These are phyloP conservation scores for Spergularia marina DNA, from an alignment of 148 eudicot species.

Conservation along the genomic window DNA sequence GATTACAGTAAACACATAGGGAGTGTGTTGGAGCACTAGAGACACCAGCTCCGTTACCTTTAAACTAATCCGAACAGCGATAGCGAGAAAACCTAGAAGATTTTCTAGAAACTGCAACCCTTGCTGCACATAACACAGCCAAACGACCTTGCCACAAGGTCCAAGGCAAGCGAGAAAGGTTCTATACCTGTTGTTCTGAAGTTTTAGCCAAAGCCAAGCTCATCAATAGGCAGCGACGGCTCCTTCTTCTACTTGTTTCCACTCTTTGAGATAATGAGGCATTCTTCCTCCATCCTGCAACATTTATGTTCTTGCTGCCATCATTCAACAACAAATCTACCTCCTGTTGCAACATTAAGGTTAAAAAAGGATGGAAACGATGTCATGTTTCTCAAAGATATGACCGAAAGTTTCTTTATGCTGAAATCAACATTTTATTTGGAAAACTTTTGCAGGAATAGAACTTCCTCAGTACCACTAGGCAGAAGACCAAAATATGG, in stretches of 20 bases:
- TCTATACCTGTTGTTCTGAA: constrained; percentile 69
- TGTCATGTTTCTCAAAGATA: neutral
- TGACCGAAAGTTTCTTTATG: neutral
- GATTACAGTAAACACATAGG: neutral
- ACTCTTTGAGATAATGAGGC: constrained; percentile 70
- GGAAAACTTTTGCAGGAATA: neutral
- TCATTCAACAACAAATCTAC: constrained; percentile 95
- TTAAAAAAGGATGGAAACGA: neutral
- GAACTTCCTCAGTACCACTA: neutral
- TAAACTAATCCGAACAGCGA: neutral
- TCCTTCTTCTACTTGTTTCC: constrained; percentile 91
- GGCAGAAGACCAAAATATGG: constrained; percentile 14
- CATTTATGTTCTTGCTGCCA: constrained; percentile 97
- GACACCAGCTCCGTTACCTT: neutral
- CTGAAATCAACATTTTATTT: neutral
- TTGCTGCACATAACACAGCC: neutral
- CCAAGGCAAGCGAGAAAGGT: constrained; percentile 17
- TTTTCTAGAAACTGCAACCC: neutral
- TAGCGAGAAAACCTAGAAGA: constrained; percentile 7
- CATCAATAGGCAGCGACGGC: constrained; percentile 92
- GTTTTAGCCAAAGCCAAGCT: constrained; percentile 93
- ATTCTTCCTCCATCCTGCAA: constrained; percentile 79
- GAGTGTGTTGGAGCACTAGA: neutral
- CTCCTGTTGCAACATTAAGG: constrained; percentile 51
- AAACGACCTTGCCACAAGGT: neutral